phyloP scores from a whole-genome alignment of 1,284 basidiomycete species.

The Peniophora sp. region DNA sequence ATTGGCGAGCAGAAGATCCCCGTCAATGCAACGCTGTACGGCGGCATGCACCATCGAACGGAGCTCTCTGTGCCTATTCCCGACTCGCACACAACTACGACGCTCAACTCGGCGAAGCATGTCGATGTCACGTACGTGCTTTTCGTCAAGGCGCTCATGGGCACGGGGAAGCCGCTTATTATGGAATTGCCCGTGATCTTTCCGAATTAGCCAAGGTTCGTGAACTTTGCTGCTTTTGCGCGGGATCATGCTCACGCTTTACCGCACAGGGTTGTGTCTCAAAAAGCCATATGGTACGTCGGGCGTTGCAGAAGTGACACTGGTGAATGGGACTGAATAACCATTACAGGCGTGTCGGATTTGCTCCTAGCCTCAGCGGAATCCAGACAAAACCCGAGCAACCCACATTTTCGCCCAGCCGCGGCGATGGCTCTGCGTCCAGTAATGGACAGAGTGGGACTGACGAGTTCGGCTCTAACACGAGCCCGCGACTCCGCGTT shows the following conservation, averaged over 20 bases:
- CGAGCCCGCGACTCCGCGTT: conserved; percentile 1
- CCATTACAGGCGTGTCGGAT: conserved; percentile 69
- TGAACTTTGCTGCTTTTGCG: conserved; percentile 8
- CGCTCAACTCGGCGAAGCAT: conserved; percentile 68
- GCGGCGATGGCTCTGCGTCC: not conserved
- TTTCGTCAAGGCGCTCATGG: conserved; percentile 68
- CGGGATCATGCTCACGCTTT: too few species aligned
- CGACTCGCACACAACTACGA: conserved; percentile 63
- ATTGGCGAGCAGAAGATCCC: conserved; percentile 62
- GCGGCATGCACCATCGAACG: conserved; percentile 60
- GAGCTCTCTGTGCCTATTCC: conserved; percentile 66
- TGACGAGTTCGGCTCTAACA: conserved; percentile 24
- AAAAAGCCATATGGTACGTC: conserved; percentile 12
- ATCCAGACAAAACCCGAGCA: too few species aligned
- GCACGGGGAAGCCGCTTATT: conserved; percentile 52
- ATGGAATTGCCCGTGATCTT: conserved; percentile 72
- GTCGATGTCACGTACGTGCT: conserved; percentile 78
- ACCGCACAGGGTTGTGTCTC: conserved; percentile 39
- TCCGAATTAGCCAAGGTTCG: conserved; percentile 74
- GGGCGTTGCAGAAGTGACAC: too few species aligned
- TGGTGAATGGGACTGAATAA: too few species aligned
- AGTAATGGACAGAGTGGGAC: conserved; percentile 9
- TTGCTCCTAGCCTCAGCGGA: conserved; percentile 52
- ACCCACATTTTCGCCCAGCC: too few species aligned
- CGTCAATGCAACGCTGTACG: conserved; percentile 63